Evolutionary conservation across 257 asterid species (phyloP).

Genomic region (Ilex aquifolium): DNA sequence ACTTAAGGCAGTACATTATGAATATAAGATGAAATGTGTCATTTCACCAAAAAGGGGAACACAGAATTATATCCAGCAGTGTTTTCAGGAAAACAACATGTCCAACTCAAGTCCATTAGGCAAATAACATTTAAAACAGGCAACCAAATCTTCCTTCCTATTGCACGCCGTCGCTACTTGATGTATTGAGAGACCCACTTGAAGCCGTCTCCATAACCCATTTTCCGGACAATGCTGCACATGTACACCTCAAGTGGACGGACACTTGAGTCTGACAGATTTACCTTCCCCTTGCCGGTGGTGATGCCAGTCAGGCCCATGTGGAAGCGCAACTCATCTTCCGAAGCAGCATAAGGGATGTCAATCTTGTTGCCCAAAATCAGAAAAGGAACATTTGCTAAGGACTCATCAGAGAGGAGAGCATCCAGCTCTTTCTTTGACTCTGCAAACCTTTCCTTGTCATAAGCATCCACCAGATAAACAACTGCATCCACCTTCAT

Average conservation of each 20-base stretch:
- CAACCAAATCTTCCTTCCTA: conserved; percentile 9
- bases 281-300: conserved; percentile 78
- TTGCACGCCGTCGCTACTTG: conserved; percentile 22
- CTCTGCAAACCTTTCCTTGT: conserved; percentile 74
- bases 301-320: conserved; percentile 61
- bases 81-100: neutral
- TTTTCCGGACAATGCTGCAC: conserved; percentile 89
- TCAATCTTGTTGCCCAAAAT: conserved; percentile 83
- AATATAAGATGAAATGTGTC: too few species aligned
- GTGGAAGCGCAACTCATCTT: conserved; percentile 64
- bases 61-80: too few species aligned
- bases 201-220: conserved; percentile 93
- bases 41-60: too few species aligned
- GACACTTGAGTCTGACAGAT: conserved; percentile 54
- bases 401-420: conserved; percentile 65
- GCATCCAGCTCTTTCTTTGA: conserved; percentile 82
- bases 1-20: too few species aligned
- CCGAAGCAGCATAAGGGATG: conserved; percentile 78
- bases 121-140: conserved; percentile 12
- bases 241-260: conserved; percentile 76
- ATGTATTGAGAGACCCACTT: conserved; percentile 80
- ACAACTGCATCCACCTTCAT: conserved; percentile 80
- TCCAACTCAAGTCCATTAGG: conserved; percentile 16
- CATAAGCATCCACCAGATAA: conserved; percentile 71
- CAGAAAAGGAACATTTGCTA: conserved; percentile 72